Conservation (phyloP, 345 rosid species). For the Lepidium didymum region DNA sequence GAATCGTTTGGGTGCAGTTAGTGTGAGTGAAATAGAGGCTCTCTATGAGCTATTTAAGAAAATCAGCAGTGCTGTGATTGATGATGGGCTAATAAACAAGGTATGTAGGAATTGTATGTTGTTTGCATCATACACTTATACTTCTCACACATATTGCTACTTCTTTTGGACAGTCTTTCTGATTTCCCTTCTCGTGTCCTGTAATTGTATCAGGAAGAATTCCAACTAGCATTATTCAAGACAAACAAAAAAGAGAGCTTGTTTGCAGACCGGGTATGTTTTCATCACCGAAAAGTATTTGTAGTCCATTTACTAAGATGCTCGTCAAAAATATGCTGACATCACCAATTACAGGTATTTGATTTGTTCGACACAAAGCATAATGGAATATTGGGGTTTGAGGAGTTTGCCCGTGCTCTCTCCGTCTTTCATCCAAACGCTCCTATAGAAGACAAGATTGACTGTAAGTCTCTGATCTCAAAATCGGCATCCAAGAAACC, state of each 20-base stretch:
- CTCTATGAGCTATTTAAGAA: slow-evolving; percentile 90
- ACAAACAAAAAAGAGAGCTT: slow-evolving; percentile 67
- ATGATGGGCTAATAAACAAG: slow-evolving; percentile 92
- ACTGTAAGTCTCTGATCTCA: slow-evolving; percentile 40
- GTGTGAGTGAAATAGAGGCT: slow-evolving; percentile 93
- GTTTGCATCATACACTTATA: background rate
- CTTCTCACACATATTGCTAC: background rate
- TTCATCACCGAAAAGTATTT: background rate
- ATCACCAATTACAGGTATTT: slow-evolving; percentile 51
- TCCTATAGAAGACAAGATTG: slow-evolving; percentile 75
- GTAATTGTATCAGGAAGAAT: slow-evolving; percentile 46
- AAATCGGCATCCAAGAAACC: background rate
- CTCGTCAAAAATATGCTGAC: background rate
- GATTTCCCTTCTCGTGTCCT: background rate
- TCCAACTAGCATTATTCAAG: slow-evolving; percentile 60
- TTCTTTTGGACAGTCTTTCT: background rate
- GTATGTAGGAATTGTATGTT: slow-evolving; percentile 26
- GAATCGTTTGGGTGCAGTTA: slow-evolving; percentile 43
- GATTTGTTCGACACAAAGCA: slow-evolving; percentile 86
- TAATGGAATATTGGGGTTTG: slow-evolving; percentile 79
- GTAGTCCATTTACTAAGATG: background rate
- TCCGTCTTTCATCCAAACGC: slow-evolving; percentile 90
- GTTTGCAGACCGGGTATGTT: slow-evolving; percentile 56
- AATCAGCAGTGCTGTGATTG: slow-evolving; percentile 92
- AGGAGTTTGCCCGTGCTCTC: slow-evolving; percentile 80